phyloP scores from a whole-genome alignment of 345 rosid genomes.

The Iberis pinnata region DNA sequence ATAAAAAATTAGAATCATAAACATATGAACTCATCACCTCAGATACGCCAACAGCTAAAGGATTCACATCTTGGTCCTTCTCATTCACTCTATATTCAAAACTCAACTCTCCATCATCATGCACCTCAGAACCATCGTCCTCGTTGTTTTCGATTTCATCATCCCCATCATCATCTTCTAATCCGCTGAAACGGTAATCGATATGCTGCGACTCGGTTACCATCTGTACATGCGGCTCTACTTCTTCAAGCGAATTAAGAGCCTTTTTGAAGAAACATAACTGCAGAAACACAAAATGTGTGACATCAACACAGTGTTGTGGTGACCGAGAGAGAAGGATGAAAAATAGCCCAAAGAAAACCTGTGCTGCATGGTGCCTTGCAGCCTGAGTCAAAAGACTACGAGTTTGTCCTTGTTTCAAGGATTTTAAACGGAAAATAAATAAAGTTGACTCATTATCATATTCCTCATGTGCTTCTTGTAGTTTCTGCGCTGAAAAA shows the following conservation, averaged over 20 bases:
- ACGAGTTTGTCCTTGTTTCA: slow-evolving; percentile 91
- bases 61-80: slow-evolving; percentile 31
- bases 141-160: slow-evolving; percentile 41
- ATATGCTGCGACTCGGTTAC: slow-evolving; percentile 72
- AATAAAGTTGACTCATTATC: slow-evolving; percentile 84
- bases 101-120: slow-evolving; percentile 76
- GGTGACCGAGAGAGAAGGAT: slow-evolving; percentile 2
- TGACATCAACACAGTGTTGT: slow-evolving; percentile 2
- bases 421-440: slow-evolving; percentile 80
- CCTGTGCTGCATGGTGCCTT: slow-evolving; percentile 99
- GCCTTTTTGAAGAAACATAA: slow-evolving; percentile 77
- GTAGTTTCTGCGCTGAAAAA: slow-evolving; percentile 57
- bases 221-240: slow-evolving; percentile 67
- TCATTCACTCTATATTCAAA: slow-evolving; percentile 59
- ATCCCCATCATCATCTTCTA: slow-evolving; percentile 38
- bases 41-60: slow-evolving; percentile 40
- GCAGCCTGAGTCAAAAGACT: slow-evolving; percentile 98
- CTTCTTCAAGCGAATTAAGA: slow-evolving; percentile 67
- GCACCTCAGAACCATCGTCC: slow-evolving; percentile 41
- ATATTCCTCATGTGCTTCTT: slow-evolving; percentile 69
- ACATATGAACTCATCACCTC: slow-evolving; percentile 45
- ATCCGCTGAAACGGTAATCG: slow-evolving; percentile 75
- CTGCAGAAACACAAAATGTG: slow-evolving; percentile 40
- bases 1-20: slow-evolving; percentile 7
- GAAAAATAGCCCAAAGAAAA: slow-evolving; percentile 22